Evolutionary conservation across 2,329 filamentous ascomycete species (phyloP), one percentile per base, ranked within the genome.

Genomic region (Pseudogymnoascus sp.): DNA sequence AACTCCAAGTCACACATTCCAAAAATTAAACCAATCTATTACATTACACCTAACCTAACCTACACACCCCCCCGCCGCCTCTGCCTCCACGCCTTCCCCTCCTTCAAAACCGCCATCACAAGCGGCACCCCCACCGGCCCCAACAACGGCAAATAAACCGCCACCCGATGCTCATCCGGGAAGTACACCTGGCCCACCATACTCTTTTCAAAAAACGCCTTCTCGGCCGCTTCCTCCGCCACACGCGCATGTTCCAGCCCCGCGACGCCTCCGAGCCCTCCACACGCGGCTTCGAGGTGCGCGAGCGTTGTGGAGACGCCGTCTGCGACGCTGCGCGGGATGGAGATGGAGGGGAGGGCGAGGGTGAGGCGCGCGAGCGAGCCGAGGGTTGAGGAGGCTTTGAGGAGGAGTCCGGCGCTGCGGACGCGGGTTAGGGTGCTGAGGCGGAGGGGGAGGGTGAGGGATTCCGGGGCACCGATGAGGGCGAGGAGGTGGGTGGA

Each of bases 181-280:
- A 99, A 99, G 75, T 98, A 99, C 2, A 98, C 88, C 77, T 98
- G 95, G 0, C 93, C 95, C 11, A 99, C 95, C 95, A 99, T 99
- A 72, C 90, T 96, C 77, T 96, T 96, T 76, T 99, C 95, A 69
- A 99, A 99, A 76, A 99, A 99, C 0, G 93, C 93, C 65, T 89
- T 87, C 74, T 99, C 95, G 0, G 92, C 93, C 72, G 96, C 91
- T 2, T 85, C 84, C 75, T 97, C 93, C 5, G 95, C 95, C 56
- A 91, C 85, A 8, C 90, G 85, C 0, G 93, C 93, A 73, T 93
- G 87, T 66, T 88, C 84, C 40, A 99, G 78, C 0, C 92, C 93
- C 28, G 87, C 82, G 0, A 78, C 77, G 0, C 79, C 80, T 37
- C 84, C 84, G 2, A 98, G 80, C 61, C 85, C 85, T 24, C 86